A percentile compares a stretch with the other conserved stretches of the same genome.
Evolutionary conservation across 495 filamentous ascomycete species (phyloP).

Genomic region (Hyaloscypha hepaticicola): DNA sequence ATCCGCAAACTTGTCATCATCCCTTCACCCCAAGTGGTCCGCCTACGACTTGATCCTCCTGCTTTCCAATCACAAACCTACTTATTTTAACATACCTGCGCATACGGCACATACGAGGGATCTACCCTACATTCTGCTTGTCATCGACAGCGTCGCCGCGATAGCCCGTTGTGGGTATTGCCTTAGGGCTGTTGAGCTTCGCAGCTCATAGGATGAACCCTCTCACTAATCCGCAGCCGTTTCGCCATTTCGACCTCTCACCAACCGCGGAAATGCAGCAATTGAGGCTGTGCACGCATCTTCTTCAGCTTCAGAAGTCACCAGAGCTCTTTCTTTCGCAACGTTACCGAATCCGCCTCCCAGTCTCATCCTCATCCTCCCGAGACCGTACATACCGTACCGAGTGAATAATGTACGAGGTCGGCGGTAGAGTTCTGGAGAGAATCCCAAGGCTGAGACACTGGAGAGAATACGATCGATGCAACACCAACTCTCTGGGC

Average conservation of each 20-base stretch:
- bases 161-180: background rate
- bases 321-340: no score
- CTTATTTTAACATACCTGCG: background rate
- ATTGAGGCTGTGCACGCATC: constrained; percentile 10
- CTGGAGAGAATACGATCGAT: background rate
- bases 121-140: background rate
- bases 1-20: background rate
- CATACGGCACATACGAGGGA: background rate
- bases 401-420: no score
- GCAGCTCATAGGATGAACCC: background rate
- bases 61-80: background rate
- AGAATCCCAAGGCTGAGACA: no score
- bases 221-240: background rate
- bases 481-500: background rate
- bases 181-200: background rate
- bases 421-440: no score
- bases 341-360: background rate
- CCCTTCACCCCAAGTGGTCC: background rate
- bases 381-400: background rate
- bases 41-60: background rate
- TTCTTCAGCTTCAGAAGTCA: background rate
- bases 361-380: background rate
- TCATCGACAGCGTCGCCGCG: background rate
- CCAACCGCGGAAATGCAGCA: background rate
- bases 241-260: no score